A percentile compares a stretch with the other conserved stretches of the same genome.
These are phyloP conservation scores for Trichopus zeylanicus DNA, from an alignment of 116 monocot genomes.

Conservation along the genomic window DNA sequence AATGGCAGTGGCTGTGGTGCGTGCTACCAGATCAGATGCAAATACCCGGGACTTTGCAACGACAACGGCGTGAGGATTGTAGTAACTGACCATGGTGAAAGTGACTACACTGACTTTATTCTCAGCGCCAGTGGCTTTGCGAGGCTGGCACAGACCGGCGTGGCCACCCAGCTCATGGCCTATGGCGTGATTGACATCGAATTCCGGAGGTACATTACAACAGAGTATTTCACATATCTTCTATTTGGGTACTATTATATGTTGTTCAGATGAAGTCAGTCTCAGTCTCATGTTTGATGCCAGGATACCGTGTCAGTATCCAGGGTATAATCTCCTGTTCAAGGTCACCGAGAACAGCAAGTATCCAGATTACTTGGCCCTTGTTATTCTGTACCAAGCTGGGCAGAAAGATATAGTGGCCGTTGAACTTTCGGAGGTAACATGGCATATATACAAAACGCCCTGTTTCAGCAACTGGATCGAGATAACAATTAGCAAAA, in stretches of 20 bases:
- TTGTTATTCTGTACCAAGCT: conserved; percentile 26
- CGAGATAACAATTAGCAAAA: too few relatives aligned
- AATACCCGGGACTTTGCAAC: conserved; percentile 17
- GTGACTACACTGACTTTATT: conserved; percentile 31
- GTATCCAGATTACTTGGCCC: conserved; percentile 31
- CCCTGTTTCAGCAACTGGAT: too few relatives aligned
- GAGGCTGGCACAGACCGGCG: conserved; percentile 13
- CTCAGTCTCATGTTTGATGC: conserved; percentile 5
- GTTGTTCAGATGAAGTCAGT: not conserved
- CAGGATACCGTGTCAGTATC: conserved; percentile 35
- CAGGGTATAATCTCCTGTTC: conserved; percentile 34
- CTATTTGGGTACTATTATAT: not conserved
- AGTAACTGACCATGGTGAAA: conserved; percentile 24
- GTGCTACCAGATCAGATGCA: conserved; percentile 31
- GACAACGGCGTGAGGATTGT: conserved; percentile 23
- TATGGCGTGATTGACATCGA: conserved; percentile 22
- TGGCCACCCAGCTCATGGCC: conserved; percentile 15
- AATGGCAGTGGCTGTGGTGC: conserved; percentile 31
- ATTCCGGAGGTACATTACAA: conserved; percentile 27
- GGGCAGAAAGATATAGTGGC: conserved; percentile 26
- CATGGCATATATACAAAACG: too few relatives aligned
- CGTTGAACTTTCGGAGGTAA: conserved; percentile 24
- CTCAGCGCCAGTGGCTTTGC: conserved; percentile 24
- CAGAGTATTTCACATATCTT: conserved; percentile 10
- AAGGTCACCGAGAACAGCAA: conserved; percentile 33